Evolutionary conservation across 179 eudicot species (phyloP).

Genomic region (Beta lomatogona): DNA sequence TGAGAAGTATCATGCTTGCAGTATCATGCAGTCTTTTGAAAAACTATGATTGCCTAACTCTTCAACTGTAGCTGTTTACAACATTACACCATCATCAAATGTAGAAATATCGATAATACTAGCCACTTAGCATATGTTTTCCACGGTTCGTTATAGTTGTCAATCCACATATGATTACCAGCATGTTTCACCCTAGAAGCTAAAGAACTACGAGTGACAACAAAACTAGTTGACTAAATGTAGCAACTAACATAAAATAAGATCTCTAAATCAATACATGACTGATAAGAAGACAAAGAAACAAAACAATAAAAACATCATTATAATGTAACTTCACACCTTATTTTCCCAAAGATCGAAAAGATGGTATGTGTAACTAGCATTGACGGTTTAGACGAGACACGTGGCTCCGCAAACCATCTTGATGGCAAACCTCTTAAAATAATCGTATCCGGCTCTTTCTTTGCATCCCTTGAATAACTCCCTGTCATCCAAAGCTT

Average conservation of each 20-base stretch:
- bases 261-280: neutral
- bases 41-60: neutral
- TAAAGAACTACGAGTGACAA: neutral
- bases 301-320: neutral
- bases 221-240: neutral
- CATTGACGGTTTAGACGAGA: conserved; percentile 88
- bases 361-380: conserved; percentile 85
- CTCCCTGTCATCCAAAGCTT: conserved; percentile 34
- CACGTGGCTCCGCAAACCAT: conserved; percentile 93
- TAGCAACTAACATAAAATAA: neutral
- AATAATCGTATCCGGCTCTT: conserved; percentile 75
- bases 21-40: neutral
- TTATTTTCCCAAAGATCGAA: conserved; percentile 81
- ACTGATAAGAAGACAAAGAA: neutral
- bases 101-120: neutral
- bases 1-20: too few relatives aligned
- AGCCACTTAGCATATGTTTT: neutral
- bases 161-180: neutral
- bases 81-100: neutral
- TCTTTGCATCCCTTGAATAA: conserved; percentile 51
- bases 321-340: conserved; percentile 35
- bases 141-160: neutral
- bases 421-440: conserved; percentile 83
- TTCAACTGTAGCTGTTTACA: neutral
- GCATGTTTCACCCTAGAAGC: neutral